A percentile compares a stretch with the other conserved stretches of the same genome.
Evolutionary conservation across 306 rosid species (phyloP).

Genomic region (Rosa lucieae): DNA sequence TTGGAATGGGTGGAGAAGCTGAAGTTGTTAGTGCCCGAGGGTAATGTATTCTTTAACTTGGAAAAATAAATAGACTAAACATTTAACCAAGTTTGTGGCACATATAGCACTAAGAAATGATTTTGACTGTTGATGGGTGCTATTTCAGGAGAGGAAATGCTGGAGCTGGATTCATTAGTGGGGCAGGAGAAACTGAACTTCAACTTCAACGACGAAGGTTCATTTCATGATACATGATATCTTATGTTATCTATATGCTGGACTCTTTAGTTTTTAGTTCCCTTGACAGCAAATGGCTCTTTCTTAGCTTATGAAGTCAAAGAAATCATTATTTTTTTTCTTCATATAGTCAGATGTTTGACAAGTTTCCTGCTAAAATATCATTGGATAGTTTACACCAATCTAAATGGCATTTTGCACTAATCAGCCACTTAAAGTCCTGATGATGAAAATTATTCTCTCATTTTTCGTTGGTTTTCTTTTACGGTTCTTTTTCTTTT

Average conservation of each 20-base stretch:
- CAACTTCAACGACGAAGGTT: constrained; percentile 96
- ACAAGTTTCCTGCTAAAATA: neutral
- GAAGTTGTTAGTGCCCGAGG: constrained; percentile 97
- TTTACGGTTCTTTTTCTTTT: neutral
- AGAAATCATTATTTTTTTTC: neutral
- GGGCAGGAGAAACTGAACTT: constrained; percentile 99
- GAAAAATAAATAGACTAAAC: neutral
- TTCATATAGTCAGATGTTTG: neutral
- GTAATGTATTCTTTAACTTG: constrained; percentile 34
- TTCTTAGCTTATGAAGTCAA: neutral
- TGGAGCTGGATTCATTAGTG: constrained; percentile 90
- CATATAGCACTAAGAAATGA: neutral
- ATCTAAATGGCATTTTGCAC: neutral
- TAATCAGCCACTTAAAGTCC: neutral
- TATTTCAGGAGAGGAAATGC: constrained; percentile 90
- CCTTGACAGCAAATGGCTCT: neutral
- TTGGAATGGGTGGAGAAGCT: constrained; percentile 74
- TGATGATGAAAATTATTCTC: neutral
- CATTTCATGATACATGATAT: constrained; percentile 15
- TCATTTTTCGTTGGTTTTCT: neutral
- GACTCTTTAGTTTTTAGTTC: constrained; percentile 12
- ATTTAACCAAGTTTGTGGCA: neutral
- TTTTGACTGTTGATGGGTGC: constrained; percentile 20
- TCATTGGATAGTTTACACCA: neutral
- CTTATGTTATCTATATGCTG: constrained; percentile 22